Percentiles rank a stretch among this genome's conserved stretches.
These are phyloP conservation scores for Erigeron philadelphicus DNA, from an alignment of 140 eudicot species.

Conservation along the genomic window DNA sequence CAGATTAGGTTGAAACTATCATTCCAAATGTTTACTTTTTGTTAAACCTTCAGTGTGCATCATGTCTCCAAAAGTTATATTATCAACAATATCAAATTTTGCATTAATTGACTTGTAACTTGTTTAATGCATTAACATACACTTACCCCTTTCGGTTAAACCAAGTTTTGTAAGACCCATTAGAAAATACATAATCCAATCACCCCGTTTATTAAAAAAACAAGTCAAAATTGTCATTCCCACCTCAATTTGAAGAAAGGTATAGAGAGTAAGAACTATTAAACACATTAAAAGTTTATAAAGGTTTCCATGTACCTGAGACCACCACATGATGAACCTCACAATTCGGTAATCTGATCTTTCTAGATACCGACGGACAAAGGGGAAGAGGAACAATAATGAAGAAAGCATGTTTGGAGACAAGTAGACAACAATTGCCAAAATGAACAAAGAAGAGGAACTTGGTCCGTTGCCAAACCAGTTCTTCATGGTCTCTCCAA, in stretches of 20 bases:
- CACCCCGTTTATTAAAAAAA: not conserved
- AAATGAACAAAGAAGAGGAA: constrained; percentile 60
- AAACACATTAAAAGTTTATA: not conserved
- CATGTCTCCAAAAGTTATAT: too few species aligned
- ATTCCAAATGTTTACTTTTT: not conserved
- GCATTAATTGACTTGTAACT: not conserved
- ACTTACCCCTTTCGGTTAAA: not conserved
- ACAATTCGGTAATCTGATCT: constrained; percentile 65
- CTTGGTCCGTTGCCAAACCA: constrained; percentile 69
- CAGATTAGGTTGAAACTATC: not conserved
- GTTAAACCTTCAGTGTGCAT: too few species aligned
- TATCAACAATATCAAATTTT: not conserved
- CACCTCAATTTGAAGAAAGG: not conserved
- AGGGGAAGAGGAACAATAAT: constrained; percentile 63
- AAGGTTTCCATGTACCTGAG: constrained; percentile 55
- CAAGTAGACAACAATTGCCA: constrained; percentile 70
- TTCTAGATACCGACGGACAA: constrained; percentile 64
- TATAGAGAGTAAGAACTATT: not conserved
- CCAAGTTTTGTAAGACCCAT: not conserved
- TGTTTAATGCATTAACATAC: not conserved
- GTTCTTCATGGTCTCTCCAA: constrained; percentile 64
- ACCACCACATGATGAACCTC: constrained; percentile 95
- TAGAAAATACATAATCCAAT: not conserved
- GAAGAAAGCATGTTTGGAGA: constrained; percentile 82
- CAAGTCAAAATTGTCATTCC: not conserved